Evolutionary conservation across 352 stramenopile genomes (phyloP).

Genomic region (Phytophthora sp.): DNA sequence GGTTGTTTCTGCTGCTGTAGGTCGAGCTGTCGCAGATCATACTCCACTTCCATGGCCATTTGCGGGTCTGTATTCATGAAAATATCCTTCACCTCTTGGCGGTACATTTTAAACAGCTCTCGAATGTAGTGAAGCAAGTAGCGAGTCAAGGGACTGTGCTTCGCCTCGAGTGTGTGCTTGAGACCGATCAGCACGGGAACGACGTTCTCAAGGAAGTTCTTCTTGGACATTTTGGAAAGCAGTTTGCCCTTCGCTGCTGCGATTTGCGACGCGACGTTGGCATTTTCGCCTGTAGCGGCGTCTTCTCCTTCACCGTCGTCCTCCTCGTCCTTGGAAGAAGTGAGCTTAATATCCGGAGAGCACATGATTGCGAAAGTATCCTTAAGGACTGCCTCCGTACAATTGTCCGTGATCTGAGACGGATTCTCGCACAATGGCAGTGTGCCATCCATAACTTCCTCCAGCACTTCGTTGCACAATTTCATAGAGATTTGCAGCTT

Average conservation of each 20-base stretch:
- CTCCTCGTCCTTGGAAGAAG: constrained; percentile 53
- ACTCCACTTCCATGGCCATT: constrained; percentile 96
- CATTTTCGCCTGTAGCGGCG: constrained; percentile 41
- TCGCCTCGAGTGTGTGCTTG: constrained; percentile 94
- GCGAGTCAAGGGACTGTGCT: constrained; percentile 93
- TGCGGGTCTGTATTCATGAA: constrained; percentile 91
- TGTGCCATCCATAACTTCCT: constrained; percentile 88
- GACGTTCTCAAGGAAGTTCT: constrained; percentile 97
- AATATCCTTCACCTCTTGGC: constrained; percentile 94
- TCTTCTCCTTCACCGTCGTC: constrained; percentile 74
- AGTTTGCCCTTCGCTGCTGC: constrained; percentile 93
- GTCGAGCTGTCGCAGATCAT: constrained; percentile 91
- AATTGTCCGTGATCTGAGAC: constrained; percentile 79
- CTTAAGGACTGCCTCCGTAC: constrained; percentile 89
- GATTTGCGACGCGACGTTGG: constrained; percentile 69
- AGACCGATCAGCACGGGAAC: constrained; percentile 96
- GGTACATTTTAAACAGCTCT: constrained; percentile 94
- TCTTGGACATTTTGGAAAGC: constrained; percentile 95
- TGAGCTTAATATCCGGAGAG: constrained; percentile 89
- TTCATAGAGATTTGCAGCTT: constrained; percentile 96
- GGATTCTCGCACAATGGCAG: constrained; percentile 75
- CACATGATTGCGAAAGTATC: constrained; percentile 89
- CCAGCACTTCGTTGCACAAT: constrained; percentile 93
- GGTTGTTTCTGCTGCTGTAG: constrained; percentile 60
- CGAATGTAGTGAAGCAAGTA: constrained; percentile 95